Evolutionary conservation across 2,329 filamentous ascomycete species (phyloP).

Genomic region (Emmonsiellopsis sp.): DNA sequence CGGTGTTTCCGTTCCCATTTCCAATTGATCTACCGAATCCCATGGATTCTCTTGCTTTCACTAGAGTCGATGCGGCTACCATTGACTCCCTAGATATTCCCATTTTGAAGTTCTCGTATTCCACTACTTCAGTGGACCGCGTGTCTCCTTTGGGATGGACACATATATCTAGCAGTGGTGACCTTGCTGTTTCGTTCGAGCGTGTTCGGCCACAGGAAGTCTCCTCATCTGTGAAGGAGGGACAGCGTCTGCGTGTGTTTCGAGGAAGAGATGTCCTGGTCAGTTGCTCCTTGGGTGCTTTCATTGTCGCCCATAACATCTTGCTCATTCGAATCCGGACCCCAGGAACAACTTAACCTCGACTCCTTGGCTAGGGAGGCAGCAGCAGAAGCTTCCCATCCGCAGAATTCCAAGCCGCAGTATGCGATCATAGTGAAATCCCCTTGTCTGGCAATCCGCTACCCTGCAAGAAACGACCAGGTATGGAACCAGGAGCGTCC

Average conservation of each 20-base stretch:
- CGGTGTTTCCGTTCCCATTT: too few species aligned
- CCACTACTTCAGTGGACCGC: constrained; percentile 27
- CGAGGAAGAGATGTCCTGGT: constrained; percentile 29
- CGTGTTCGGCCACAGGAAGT: constrained; percentile 10
- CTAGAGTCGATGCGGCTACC: neutral
- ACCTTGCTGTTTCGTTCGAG: constrained; percentile 28
- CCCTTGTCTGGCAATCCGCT: constrained; percentile 38
- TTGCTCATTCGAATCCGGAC: neutral
- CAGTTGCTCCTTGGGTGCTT: neutral
- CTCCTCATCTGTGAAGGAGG: constrained; percentile 10
- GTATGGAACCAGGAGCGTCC: constrained; percentile 13
- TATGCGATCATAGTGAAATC: constrained; percentile 35
- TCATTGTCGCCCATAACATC: neutral
- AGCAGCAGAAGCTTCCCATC: constrained; percentile 8
- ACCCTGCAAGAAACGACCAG: constrained; percentile 23
- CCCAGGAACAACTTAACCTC: constrained; percentile 34
- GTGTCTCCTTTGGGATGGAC: constrained; percentile 34
- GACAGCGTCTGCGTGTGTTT: constrained; percentile 25
- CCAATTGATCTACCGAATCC: too few species aligned
- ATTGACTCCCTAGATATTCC: constrained; percentile 8
- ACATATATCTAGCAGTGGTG: constrained; percentile 30
- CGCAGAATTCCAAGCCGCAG: constrained; percentile 18
- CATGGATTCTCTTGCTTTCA: neutral
- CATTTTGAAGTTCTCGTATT: constrained; percentile 36
- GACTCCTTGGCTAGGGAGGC: constrained; percentile 22